Conservation (phyloP, 176 grass and related monocot genomes). For the Olyra latifolia region DNA sequence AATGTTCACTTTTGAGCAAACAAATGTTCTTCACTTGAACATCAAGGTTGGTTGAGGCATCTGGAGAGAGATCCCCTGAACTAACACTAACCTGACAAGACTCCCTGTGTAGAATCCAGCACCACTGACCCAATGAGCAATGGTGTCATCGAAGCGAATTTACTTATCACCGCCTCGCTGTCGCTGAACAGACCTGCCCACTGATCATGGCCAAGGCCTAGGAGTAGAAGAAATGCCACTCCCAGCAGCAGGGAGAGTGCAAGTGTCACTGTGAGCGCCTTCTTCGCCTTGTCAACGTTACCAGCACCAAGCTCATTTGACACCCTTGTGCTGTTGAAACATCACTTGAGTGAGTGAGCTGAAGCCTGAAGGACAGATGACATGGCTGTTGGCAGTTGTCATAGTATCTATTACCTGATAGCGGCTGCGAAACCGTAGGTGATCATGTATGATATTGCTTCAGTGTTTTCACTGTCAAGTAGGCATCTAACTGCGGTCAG, state of each 20-base stretch:
- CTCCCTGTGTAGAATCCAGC: constrained; percentile 58
- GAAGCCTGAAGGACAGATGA: background rate
- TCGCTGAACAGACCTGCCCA: constrained; percentile 54
- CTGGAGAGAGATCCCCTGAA: background rate
- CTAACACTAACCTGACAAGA: constrained; percentile 57
- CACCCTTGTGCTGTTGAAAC: constrained; percentile 53
- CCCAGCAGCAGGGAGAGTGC: constrained; percentile 42
- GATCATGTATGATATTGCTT: constrained; percentile 54
- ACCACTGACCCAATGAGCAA: constrained; percentile 52
- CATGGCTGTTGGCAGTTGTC: background rate
- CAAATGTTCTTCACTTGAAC: constrained; percentile 11
- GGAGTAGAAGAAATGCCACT: constrained; percentile 36
- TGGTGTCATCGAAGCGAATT: constrained; percentile 47
- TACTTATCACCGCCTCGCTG: constrained; percentile 35
- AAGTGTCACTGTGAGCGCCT: constrained; percentile 40
- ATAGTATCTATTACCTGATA: constrained; percentile 42
- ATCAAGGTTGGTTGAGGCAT: background rate
- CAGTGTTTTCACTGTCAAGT: constrained; percentile 46
- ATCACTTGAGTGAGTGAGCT: background rate
- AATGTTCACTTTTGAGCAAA: too few relatives aligned
- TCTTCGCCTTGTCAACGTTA: constrained; percentile 32
- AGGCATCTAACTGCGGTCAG: constrained; percentile 7
- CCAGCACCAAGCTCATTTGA: constrained; percentile 71
- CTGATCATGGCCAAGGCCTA: constrained; percentile 31
- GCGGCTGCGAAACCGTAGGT: constrained; percentile 56